These are phyloP conservation scores for Didymella exigua DNA, from an alignment of 2,329 filamentous ascomycete species.

Conservation along the genomic window DNA sequence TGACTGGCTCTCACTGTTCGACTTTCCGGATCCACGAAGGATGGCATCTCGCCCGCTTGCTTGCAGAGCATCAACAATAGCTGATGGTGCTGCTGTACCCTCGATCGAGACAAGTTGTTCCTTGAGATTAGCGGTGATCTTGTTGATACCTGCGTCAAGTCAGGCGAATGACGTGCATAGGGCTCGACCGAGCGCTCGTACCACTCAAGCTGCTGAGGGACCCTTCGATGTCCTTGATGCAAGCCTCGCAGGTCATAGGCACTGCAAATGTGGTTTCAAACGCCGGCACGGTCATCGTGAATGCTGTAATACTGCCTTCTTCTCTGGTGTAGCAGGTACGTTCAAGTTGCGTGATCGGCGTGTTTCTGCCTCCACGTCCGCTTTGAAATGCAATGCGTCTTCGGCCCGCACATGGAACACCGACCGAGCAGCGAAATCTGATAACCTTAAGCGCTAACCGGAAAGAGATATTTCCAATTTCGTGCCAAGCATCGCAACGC, in stretches of 20 bases:
- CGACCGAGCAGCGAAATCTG: slow-evolving; percentile 11
- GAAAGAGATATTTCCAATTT: slow-evolving; percentile 4
- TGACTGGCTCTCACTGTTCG: slow-evolving; percentile 70
- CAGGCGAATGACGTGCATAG: slow-evolving; percentile 31
- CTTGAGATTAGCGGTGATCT: slow-evolving; percentile 80
- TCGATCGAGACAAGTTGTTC: slow-evolving; percentile 84
- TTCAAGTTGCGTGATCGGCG: slow-evolving; percentile 13
- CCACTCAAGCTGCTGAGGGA: slow-evolving; percentile 75
- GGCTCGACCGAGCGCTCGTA: slow-evolving; percentile 43
- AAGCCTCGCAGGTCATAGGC: slow-evolving; percentile 87
- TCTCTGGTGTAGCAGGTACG: background rate
- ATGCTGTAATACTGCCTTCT: background rate
- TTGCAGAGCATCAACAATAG: slow-evolving; percentile 88
- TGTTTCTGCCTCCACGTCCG: slow-evolving; percentile 24
- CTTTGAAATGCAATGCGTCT: slow-evolving; percentile 45
- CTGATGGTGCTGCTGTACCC: slow-evolving; percentile 88
- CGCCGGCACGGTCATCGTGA: slow-evolving; percentile 40
- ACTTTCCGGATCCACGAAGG: slow-evolving; percentile 81
- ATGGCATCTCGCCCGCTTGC: slow-evolving; percentile 92
- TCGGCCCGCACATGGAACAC: slow-evolving; percentile 17
- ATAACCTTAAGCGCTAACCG: background rate
- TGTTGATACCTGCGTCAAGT: slow-evolving; percentile 70
- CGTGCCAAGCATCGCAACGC: slow-evolving; percentile 7
- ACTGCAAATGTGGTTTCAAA: slow-evolving; percentile 90
- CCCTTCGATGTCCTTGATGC: slow-evolving; percentile 83